phyloP scores from a whole-genome alignment of 257 asterid species.

The Solanum bukasovii region DNA sequence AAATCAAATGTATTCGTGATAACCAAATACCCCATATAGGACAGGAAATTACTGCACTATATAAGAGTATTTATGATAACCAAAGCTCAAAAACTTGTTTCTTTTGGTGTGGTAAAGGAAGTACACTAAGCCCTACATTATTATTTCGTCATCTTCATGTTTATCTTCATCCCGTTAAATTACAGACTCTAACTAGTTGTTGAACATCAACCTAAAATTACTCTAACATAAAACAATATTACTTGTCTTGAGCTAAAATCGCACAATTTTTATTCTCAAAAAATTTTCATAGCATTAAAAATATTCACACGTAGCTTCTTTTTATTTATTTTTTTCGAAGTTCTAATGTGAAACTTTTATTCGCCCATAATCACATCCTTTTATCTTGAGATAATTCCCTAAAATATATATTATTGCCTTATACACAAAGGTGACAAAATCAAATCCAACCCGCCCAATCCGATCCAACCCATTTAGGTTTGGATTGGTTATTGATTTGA shows the following conservation, averaged over 20 bases:
- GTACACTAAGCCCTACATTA: background rate
- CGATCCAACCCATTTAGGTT: no score
- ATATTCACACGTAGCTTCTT: background rate
- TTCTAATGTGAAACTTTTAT: background rate
- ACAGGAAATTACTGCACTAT: no score
- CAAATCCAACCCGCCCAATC: no score
- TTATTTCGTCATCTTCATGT: background rate
- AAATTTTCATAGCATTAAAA: background rate
- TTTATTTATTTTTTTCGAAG: no score
- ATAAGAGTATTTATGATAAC: background rate
- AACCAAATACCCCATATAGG: no score
- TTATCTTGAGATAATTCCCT: background rate
- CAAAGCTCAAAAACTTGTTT: background rate
- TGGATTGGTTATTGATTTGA: no score
- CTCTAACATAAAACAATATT: background rate
- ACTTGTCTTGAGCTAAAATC: background rate
- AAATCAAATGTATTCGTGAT: no score
- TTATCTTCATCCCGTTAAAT: background rate
- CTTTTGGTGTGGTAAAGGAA: background rate
- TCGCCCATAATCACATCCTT: background rate
- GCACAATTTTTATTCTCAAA: background rate
- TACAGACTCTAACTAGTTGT: background rate
- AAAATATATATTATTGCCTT: background rate
- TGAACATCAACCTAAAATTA: background rate
- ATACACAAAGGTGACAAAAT: no score